Evolutionary conservation across 2,329 filamentous ascomycete species (phyloP), one percentile per base, ranked within the genome.

Genomic region (Fonsecaea monophora): DNA sequence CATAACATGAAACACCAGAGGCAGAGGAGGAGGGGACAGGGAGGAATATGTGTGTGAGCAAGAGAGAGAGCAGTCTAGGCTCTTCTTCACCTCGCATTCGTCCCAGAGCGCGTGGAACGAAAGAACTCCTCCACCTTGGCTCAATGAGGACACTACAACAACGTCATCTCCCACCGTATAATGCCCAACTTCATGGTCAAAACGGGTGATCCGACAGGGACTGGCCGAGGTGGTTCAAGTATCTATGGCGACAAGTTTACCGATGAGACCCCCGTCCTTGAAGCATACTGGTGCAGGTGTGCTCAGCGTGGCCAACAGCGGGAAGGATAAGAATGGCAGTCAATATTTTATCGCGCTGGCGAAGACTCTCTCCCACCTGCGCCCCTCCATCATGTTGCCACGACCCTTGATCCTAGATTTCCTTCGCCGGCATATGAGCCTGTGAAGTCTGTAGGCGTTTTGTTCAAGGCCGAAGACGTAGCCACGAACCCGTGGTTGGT

Each of bases 151-250:
- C 98, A 97, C 86, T 99, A 97, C 86, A 87, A 95, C 82, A 83
- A 81, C 77, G 87, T 91, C 67, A 82, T 94, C 75, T 94, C 98
- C 85, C 95, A 98, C 83, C 93, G 95, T 78, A 89, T 98, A 74
- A 98, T 99, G 76, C 89, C 92, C 60, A 88, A 92, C 80, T 99
- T 99, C 84, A 98, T 99, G 94, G 85, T 96, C 65, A 94, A 98
- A 82, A 92, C 90, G 69, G 94, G 94, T 66, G 95, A 99, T 78
- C 94, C 94, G 1, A 97, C 94, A 0, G 94, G 94, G 68, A 97
- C 93, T 1, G 95, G 95, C 60, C 89, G 93, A 66, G 95, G 95
- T 74, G 95, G 95, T 65, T 84, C 84, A 65, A 94, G 90, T 68
- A 96, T 97, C 82, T 98, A 92, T 80, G 95, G 94, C 75, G 91